These are phyloP conservation scores for Cinchona pubescens DNA, from an alignment of 257 asterid genomes.

Conservation along the genomic window DNA sequence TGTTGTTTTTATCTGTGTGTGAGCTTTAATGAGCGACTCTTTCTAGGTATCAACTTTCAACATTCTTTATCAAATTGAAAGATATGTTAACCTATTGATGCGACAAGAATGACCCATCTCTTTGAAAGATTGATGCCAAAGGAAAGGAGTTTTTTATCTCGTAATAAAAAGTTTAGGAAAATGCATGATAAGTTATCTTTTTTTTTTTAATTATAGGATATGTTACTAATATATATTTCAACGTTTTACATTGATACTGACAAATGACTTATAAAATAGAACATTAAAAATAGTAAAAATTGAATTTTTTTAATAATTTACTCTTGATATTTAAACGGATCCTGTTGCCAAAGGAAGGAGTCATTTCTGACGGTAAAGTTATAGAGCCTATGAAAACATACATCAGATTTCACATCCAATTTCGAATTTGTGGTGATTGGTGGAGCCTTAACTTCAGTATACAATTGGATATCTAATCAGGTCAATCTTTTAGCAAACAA, in stretches of 20 bases:
- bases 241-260: no score
- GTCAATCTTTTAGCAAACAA: slow-evolving; percentile 19
- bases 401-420: neutral
- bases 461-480: slow-evolving; percentile 16
- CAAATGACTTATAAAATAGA: no score
- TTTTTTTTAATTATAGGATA: no score
- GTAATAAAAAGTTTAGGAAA: no score
- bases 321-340: no score
- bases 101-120: no score
- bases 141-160: no score
- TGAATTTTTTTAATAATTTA: no score
- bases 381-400: neutral
- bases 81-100: neutral
- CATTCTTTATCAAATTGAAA: neutral
- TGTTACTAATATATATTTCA: no score
- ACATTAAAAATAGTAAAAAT: no score
- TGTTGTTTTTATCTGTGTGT: neutral
- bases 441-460: neutral
- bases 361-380: neutral
- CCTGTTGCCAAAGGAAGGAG: neutral
- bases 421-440: slow-evolving; percentile 9
- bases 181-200: no score
- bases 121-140: no score
- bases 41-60: neutral
- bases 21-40: neutral